These are phyloP conservation scores for Podaxis sp. DNA, from an alignment of 768 basidiomycete species.

Conservation along the genomic window DNA sequence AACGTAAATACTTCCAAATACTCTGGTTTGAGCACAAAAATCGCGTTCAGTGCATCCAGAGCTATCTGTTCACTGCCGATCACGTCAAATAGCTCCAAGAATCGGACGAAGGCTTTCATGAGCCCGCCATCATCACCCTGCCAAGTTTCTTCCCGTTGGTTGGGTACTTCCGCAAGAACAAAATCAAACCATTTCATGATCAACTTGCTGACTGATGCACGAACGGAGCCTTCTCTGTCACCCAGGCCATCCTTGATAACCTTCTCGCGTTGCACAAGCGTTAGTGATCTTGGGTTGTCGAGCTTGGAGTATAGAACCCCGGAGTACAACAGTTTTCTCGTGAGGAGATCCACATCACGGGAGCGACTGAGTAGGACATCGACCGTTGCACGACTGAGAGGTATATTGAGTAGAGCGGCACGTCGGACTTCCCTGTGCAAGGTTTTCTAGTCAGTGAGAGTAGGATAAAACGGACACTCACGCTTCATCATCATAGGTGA, in stretches of 20 bases:
- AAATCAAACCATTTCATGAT: slow-evolving; percentile 81
- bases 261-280: slow-evolving; percentile 79
- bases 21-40: slow-evolving; percentile 73
- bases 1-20: slow-evolving; percentile 74
- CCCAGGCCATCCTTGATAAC: slow-evolving; percentile 87
- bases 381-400: slow-evolving; percentile 61
- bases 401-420: slow-evolving; percentile 78
- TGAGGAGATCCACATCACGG: slow-evolving; percentile 80
- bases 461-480: slow-evolving; percentile 26
- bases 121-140: slow-evolving; percentile 45
- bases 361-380: slow-evolving; percentile 73
- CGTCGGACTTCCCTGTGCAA: slow-evolving; percentile 83
- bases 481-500: slow-evolving; percentile 75
- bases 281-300: slow-evolving; percentile 70
- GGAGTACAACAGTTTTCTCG: slow-evolving; percentile 78
- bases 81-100: slow-evolving; percentile 55
- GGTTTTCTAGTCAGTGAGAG: not conserved
- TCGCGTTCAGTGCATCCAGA: slow-evolving; percentile 76
- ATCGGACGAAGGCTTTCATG: slow-evolving; percentile 44
- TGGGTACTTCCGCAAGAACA: slow-evolving; percentile 40
- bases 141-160: slow-evolving; percentile 33
- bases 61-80: slow-evolving; percentile 75
- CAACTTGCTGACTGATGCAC: slow-evolving; percentile 79
- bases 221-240: slow-evolving; percentile 82
- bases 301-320: slow-evolving; percentile 54